Base-by-base conservation (phyloP, 805 yeast species). In the Dipodascopsis uninucleata region DNA sequence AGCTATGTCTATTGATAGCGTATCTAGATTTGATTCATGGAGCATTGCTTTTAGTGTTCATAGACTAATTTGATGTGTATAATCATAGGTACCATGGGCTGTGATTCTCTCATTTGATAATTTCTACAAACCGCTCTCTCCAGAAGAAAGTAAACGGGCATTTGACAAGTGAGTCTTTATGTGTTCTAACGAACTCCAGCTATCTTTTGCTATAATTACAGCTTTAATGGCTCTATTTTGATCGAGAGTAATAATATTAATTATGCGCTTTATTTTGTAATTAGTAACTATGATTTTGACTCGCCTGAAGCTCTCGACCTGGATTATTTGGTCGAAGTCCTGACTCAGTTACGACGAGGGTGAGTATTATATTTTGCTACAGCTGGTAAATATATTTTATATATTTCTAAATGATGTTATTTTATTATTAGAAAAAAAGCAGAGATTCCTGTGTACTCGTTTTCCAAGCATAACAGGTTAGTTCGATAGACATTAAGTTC, bases 31-130 rank as follows among this genome's bases (percentile, higher is more conserved):
- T n/a, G n/a, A n/a, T n/a, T n/a, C n/a, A n/a, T n/a, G n/a, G 20
- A 31, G 18, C n/a, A 18, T 39, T 14, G 14, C 7, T 34, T 12
- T n/a, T 6, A 34, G 12, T 16, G 12, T 8, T 16, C 35, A 23
- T 36, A 28, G 28, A 22, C 14, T 18, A 18, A 22, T 3, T 21
- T 4, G 12, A 16, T 3, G 25, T 32, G 28, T 5, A 7, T 20
- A 20, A 14, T 66, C 77, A 48, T 81, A 86, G 65, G 86, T 86
- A 43, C 97, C 97, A 1, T 89, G 97, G 96, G 86, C 97, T 0
- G 90, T 93, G 9, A 70, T 93, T 45, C 61, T 90, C 17, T 84
- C 96, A 1, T 72, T 88, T 67, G 98, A 93, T 62, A 90, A 90
- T 65, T 93, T 90, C 62, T 93, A 93, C 67, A 78, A 75, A 37